Evolutionary conservation across 106 monocot genomes (phyloP).

Genomic region (Gastrodia elata): DNA sequence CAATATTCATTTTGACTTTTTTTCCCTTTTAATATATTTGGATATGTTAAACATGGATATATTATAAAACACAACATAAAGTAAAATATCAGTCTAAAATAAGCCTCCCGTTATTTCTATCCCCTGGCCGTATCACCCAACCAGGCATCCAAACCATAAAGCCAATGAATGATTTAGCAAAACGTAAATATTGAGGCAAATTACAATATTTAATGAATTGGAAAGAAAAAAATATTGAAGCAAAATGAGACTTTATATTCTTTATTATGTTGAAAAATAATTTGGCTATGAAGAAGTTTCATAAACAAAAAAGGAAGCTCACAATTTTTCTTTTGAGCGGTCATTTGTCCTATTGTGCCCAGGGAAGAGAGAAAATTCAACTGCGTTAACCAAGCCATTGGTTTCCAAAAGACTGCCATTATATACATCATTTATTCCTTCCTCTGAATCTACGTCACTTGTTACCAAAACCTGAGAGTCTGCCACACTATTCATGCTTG

Average conservation of each 20-base stretch:
- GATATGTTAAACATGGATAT: neutral
- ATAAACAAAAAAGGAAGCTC: slow-evolving; percentile 8
- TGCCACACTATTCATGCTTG: slow-evolving; percentile 7
- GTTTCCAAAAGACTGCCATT: slow-evolving; percentile 60
- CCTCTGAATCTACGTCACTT: slow-evolving; percentile 53
- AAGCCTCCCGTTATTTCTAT: neutral
- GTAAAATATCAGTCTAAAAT: neutral
- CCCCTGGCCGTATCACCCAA: neutral
- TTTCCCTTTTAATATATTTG: neutral
- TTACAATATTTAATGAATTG: neutral
- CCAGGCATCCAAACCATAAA: neutral
- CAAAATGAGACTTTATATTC: neutral
- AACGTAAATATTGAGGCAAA: neutral
- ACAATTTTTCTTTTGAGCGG: slow-evolving; percentile 25
- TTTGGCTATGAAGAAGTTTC: neutral
- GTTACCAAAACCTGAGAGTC: neutral
- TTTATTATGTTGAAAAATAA: neutral
- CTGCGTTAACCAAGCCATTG: slow-evolving; percentile 32
- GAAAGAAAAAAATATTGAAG: neutral
- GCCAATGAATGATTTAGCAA: neutral
- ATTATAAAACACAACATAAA: neutral
- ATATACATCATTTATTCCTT: slow-evolving; percentile 59
- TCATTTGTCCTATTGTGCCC: slow-evolving; percentile 20
- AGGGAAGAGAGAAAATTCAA: slow-evolving; percentile 30
- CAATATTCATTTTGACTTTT: neutral